Percentiles rank a stretch among this genome's conserved stretches.
These are phyloP conservation scores for Pseudogymnoascus sp. DNA, from an alignment of 2,329 filamentous ascomycete genomes.

Conservation along the genomic window DNA sequence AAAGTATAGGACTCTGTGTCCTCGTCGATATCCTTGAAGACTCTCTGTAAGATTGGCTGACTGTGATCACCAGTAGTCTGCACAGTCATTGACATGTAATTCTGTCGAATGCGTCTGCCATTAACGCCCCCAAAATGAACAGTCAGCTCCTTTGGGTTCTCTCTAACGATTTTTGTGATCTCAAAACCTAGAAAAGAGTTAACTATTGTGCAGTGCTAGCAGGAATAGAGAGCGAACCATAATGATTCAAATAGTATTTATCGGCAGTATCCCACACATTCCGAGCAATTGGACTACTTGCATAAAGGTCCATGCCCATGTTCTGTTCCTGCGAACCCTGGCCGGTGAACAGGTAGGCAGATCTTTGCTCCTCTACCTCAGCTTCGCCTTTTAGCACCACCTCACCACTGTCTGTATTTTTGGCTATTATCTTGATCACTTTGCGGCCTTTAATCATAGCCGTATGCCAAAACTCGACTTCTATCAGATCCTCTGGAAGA, in stretches of 20 bases:
- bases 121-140: conserved; percentile 31
- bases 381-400: conserved; percentile 32
- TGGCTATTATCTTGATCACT: conserved; percentile 28
- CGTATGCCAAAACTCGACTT: conserved; percentile 27
- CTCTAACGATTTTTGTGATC: conserved; percentile 30
- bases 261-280: conserved; percentile 32
- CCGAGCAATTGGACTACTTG: conserved; percentile 24
- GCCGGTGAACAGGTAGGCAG: conserved; percentile 34
- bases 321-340: conserved; percentile 32
- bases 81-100: conserved; percentile 43
- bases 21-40: conserved; percentile 15
- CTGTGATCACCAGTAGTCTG: conserved; percentile 37
- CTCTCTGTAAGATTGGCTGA: conserved; percentile 11
- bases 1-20: conserved; percentile 24
- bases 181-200: conserved; percentile 21
- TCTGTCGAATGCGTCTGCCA: conserved; percentile 24
- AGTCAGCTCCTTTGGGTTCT: conserved; percentile 31
- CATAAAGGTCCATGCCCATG: conserved; percentile 39
- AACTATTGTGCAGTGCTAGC: neutral
- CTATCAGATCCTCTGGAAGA: conserved; percentile 27
- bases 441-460: conserved; percentile 30
- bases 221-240: conserved; percentile 21
- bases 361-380: conserved; percentile 26
- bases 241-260: conserved; percentile 26
- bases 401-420: conserved; percentile 25